phyloP scores from a whole-genome alignment of 2,329 filamentous ascomycete species.

The Aspergillus ochraceoroseus region DNA sequence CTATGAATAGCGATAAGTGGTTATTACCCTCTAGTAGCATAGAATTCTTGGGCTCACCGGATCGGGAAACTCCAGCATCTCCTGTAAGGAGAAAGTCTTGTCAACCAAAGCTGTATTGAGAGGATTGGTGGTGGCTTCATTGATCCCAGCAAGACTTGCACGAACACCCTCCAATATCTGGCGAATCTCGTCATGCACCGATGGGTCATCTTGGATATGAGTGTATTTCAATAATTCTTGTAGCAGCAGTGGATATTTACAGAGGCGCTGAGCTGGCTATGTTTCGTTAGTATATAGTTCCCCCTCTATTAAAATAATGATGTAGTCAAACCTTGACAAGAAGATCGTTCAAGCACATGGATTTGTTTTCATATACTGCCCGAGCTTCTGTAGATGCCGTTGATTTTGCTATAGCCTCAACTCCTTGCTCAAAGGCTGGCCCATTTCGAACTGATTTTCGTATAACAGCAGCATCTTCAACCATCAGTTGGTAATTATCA shows the following conservation, averaged over 20 bases:
- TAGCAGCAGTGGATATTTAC: conserved; percentile 85
- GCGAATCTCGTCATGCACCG: conserved; percentile 73
- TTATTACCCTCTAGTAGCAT: too few species aligned
- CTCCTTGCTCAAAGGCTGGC: conserved; percentile 74
- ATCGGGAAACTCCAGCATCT: conserved; percentile 69
- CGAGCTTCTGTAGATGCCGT: conserved; percentile 65
- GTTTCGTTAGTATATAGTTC: conserved; percentile 13
- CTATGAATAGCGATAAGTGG: conserved; percentile 20
- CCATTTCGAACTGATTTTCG: conserved; percentile 67
- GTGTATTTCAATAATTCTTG: conserved; percentile 77
- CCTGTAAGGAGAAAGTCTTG: conserved; percentile 79
- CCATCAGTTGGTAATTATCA: conserved; percentile 80
- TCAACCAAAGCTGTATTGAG: conserved; percentile 65
- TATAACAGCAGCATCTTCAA: conserved; percentile 66
- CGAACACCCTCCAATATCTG: conserved; percentile 66
- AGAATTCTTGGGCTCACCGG: too few species aligned
- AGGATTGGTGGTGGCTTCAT: conserved; percentile 74
- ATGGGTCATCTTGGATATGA: conserved; percentile 77
- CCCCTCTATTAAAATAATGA: background rate
- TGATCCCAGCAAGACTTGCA: conserved; percentile 70
- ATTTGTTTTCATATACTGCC: conserved; percentile 62
- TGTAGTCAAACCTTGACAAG: conserved; percentile 68
- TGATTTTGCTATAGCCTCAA: conserved; percentile 75
- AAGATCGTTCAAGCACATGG: conserved; percentile 76
- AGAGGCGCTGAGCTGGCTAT: conserved; percentile 86